Evolutionary conservation across 495 filamentous ascomycete genomes (phyloP), one percentile per base, ranked within the genome.

Genomic region (Chaetomidium leptoderma): DNA sequence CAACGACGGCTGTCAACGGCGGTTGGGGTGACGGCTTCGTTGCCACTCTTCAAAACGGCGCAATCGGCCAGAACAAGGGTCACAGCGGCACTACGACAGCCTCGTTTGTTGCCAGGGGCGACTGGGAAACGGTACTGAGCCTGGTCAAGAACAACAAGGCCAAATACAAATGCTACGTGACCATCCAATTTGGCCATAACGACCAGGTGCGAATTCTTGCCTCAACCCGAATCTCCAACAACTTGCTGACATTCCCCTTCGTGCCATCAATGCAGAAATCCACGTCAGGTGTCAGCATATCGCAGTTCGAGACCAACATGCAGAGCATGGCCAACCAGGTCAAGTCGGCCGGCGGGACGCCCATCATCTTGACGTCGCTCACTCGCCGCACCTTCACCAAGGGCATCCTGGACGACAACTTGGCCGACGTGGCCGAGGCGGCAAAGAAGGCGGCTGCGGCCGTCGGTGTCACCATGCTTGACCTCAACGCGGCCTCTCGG

Each of bases 131-230:
- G 6, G 48, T 51, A 33, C 7, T 51, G 32, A 3, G 8, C 16
- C 35, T 53, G 7, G 49, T 53, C 24, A 29, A 53, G 24, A 27
- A 29, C 35, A 27, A 40, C 24, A 53, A 11, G 35, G 49, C 14
- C 36, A 40, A 53, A 3, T 19, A 53, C 14, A 3, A 40, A 2
- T 40, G 49, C 49, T 53, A 40, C 23, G 49, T 53, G 16, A 53
- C 49, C 6, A 53, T 53, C 49, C 49, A 53, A 9, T 53, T 53
- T 24, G 49, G 49, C 24, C 49, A 53, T 36, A 53, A 53, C 9
- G 49, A 53, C 35, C 49, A 53, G 29, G 46, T 49, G 9, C 10
- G 30, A 21, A 14, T 6, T 19, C 3, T 24, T 35, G 6, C 16
- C 29, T 24, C 16, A 7, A 14, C 1, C 6, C 43, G 29, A 46